Base-by-base conservation (phyloP, 139 green algal genomes). In the Trebouxia sp. region DNA sequence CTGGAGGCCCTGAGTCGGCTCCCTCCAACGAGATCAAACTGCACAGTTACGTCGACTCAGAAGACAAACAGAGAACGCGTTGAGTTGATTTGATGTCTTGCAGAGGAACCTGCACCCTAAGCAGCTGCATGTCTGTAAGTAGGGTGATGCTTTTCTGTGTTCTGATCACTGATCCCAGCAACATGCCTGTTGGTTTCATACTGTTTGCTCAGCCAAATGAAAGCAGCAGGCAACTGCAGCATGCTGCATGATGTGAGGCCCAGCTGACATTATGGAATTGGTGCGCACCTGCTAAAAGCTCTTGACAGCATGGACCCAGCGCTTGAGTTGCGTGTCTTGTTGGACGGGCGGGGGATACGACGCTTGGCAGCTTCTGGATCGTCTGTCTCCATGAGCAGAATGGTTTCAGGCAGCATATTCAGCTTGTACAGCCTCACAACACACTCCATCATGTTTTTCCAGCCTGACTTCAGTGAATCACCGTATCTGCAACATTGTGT, bases 401-500 rank as follows among this genome's bases (percentile, higher is more conserved):
- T 77, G 6, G 80, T 67, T 0, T 86, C 37, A n/a, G 91, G 88
- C 85, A 97, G 87, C 48, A 98, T 82, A 28, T 88, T 88, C 22
- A 95, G 82, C 65, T 88, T 91, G 86, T 96, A 92, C 76, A 98
- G 87, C 26, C 92, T 86, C 70, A 98, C 50, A 26, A 97, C 51
- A 43, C 89, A 89, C 80, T 98, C 94, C 79, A 98, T 76, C 22
- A 98, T 84, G 80, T 95, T 92, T 26, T 88, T 83, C 95, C 95
- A 98, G 15, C 92, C 94, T 30, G 65, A 74, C 24, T 91, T 87
- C 70, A 98, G 62, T 81, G 79, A 88, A 85, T 98, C 94, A 26
- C 94, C 94, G 65, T 97, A 92, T 75, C 90, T 92, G 89, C 81
- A 56, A 14, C 58, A 69, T 0, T 42, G 58, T 24, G 9, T 39